phyloP scores from a whole-genome alignment of 345 rosid species.

The Moricandia moricandioides region DNA sequence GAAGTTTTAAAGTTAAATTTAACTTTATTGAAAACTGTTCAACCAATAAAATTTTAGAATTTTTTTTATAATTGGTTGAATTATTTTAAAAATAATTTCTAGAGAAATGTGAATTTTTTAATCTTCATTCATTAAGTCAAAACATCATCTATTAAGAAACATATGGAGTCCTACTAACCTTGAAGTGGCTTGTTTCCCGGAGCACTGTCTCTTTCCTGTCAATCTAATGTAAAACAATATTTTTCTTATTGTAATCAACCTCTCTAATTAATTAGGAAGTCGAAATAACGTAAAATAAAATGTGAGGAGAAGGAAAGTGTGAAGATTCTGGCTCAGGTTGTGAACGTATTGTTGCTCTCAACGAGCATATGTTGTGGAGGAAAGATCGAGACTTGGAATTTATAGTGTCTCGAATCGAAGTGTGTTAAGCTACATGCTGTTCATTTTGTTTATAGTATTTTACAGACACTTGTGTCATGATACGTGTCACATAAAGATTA shows the following conservation, averaged over 20 bases:
- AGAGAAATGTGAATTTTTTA: no score
- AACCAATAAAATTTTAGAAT: no score
- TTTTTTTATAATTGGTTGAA: no score
- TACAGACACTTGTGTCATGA: constrained; percentile 10
- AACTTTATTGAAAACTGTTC: no score
- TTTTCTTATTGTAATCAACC: background rate
- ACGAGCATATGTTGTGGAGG: constrained; percentile 19
- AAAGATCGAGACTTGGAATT: constrained; percentile 12
- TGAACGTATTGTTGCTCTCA: constrained; percentile 5
- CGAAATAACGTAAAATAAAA: background rate
- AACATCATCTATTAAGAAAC: no score
- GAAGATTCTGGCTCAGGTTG: constrained; percentile 14
- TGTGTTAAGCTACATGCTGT: constrained; percentile 11
- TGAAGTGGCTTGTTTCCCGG: constrained; percentile 36
- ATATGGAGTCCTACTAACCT: constrained; percentile 44
- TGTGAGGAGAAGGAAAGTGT: background rate
- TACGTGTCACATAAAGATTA: constrained; percentile 13
- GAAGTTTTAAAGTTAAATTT: no score
- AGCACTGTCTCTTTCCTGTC: constrained; percentile 39
- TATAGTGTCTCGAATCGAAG: constrained; percentile 13
- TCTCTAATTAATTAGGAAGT: background rate
- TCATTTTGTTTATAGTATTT: constrained; percentile 13
- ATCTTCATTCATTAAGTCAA: no score
- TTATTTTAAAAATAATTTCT: no score
- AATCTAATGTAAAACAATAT: background rate